Conservation (phyloP, 352 stramenopile species). For the Globisporangium spinosum region DNA sequence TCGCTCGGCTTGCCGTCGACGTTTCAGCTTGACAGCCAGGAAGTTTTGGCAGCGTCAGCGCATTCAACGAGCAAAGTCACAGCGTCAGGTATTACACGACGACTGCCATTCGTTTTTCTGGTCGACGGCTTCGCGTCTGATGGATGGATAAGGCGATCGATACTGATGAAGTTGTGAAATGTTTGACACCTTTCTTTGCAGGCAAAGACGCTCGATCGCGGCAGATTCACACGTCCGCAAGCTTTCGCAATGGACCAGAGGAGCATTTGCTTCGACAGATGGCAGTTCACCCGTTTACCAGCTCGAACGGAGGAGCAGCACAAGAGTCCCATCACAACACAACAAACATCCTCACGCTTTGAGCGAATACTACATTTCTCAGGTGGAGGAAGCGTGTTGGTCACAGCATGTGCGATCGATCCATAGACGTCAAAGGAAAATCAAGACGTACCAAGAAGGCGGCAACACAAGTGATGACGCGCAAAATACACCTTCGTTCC, state of each 20-base stretch:
- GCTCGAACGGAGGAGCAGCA: conserved; percentile 10
- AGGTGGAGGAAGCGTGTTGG: not conserved
- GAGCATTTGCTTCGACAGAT: conserved; percentile 37
- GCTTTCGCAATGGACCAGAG: conserved; percentile 40
- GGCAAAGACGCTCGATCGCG: conserved; percentile 17
- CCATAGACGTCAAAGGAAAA: conserved; percentile 7
- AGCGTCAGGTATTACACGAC: conserved; percentile 7
- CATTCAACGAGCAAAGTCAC: conserved; percentile 8
- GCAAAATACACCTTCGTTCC: conserved; percentile 54
- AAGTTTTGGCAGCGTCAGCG: not conserved
- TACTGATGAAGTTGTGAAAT: not conserved
- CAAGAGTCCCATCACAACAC: conserved; percentile 7
- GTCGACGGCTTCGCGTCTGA: not conserved
- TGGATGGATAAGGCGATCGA: not conserved
- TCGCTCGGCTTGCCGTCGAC: conserved; percentile 38
- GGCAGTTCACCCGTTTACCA: conserved; percentile 27
- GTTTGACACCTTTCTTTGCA: not conserved
- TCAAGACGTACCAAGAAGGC: conserved; percentile 4
- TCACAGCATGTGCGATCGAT: not conserved
- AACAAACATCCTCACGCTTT: conserved; percentile 69
- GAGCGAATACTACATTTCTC: conserved; percentile 12
- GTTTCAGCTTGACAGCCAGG: conserved; percentile 12
- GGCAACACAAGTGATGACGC: conserved; percentile 23
- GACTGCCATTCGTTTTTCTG: not conserved
- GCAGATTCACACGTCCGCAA: conserved; percentile 55